Conservation (phyloP, 1,284 basidiomycete genomes). For the Phylloporus gajari region DNA sequence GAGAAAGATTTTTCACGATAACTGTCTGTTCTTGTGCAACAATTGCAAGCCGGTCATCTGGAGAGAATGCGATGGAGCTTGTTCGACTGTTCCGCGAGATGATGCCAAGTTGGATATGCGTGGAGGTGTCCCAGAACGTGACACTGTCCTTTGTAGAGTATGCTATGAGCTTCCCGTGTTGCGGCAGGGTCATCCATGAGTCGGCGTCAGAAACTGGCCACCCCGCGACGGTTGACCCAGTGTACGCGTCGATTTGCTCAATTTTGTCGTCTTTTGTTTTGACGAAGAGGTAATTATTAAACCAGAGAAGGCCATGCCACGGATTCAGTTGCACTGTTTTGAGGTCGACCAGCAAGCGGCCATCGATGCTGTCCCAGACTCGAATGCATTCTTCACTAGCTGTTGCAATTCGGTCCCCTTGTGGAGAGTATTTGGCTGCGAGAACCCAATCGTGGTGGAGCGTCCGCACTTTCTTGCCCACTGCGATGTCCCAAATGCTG, state of each 20-base stretch:
- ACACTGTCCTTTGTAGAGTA: constrained; percentile 2
- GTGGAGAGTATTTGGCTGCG: no score
- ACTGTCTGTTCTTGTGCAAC: neutral
- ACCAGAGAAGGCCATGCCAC: constrained; percentile 21
- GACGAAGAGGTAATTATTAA: constrained; percentile 10
- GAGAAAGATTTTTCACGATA: neutral
- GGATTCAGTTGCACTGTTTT: constrained; percentile 1
- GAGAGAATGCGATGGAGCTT: constrained; percentile 20
- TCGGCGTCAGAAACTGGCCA: constrained; percentile 17
- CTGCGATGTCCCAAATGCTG: no score
- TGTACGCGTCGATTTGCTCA: constrained; percentile 3
- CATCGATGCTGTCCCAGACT: neutral
- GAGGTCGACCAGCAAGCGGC: neutral
- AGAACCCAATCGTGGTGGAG: no score
- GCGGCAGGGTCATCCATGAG: constrained; percentile 15
- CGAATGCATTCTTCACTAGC: no score
- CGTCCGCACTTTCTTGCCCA: no score
- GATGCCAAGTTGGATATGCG: no score
- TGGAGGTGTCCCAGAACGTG: neutral
- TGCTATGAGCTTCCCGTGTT: constrained; percentile 8
- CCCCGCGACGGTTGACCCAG: neutral
- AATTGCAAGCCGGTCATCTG: constrained; percentile 8
- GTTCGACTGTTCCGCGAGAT: no score
- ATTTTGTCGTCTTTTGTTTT: constrained; percentile 11
- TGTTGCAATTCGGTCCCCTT: no score